These are phyloP conservation scores for Orbilia ellipsospora DNA, from an alignment of 2,329 filamentous ascomycete genomes.

Conservation along the genomic window DNA sequence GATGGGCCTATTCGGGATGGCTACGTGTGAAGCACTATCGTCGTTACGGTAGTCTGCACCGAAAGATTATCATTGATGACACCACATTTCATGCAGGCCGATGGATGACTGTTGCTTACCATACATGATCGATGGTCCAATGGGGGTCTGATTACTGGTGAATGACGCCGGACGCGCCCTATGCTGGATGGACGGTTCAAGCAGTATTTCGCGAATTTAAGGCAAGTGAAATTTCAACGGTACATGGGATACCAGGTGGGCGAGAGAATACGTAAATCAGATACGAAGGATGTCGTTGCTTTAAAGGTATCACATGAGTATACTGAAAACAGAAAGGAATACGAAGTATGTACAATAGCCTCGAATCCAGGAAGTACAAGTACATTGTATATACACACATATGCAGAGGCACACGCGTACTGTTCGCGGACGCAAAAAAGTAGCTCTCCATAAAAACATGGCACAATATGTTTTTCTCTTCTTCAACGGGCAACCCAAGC, in stretches of 20 bases:
- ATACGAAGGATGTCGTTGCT: slow-evolving; percentile 28
- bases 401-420: slow-evolving; percentile 12
- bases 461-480: slow-evolving; percentile 3
- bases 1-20: slow-evolving; percentile 42
- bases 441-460: slow-evolving; percentile 19
- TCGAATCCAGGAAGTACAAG: slow-evolving; percentile 20
- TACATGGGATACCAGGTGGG: neutral
- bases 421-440: slow-evolving; percentile 6
- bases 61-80: slow-evolving; percentile 51
- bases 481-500: slow-evolving; percentile 84
- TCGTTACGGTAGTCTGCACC: slow-evolving; percentile 46
- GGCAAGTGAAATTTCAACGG: neutral
- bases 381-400: slow-evolving; percentile 42
- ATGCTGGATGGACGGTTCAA: too few relatives aligned
- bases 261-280: slow-evolving; percentile 1
- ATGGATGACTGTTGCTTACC: slow-evolving; percentile 46
- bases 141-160: slow-evolving; percentile 30
- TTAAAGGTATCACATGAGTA: slow-evolving; percentile 40
- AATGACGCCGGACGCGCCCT: slow-evolving; percentile 12
- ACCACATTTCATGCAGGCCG: slow-evolving; percentile 30
- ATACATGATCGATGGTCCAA: slow-evolving; percentile 1
- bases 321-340: slow-evolving; percentile 12
- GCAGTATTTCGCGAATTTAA: too few relatives aligned
- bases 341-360: slow-evolving; percentile 25
- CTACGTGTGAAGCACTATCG: slow-evolving; percentile 47